Percentiles rank a stretch among this genome's conserved stretches.
Evolutionary conservation across 2,329 filamentous ascomycete species (phyloP).

Genomic region (Trichoderma guizhouense): DNA sequence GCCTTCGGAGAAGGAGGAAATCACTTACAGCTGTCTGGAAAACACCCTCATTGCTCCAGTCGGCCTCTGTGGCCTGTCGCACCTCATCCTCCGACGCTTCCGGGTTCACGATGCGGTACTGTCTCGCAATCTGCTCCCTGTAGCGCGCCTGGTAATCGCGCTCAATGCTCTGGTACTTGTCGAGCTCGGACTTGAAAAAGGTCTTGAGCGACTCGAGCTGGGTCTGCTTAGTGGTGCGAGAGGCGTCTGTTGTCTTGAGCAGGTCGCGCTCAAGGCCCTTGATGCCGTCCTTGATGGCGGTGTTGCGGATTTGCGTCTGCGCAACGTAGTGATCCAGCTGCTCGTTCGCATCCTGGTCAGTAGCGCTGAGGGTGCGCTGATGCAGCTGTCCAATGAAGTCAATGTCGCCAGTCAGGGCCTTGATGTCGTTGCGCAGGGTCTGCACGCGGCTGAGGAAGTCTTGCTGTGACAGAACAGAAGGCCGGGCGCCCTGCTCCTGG

Average conservation of each 20-base stretch:
- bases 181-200: conserved; percentile 68
- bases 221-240: conserved; percentile 64
- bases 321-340: conserved; percentile 66
- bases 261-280: conserved; percentile 71
- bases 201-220: conserved; percentile 68
- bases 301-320: conserved; percentile 69
- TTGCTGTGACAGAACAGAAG: conserved; percentile 51
- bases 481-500: conserved; percentile 25
- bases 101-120: conserved; percentile 79
- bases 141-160: conserved; percentile 67
- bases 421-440: conserved; percentile 65
- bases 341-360: conserved; percentile 53
- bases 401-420: conserved; percentile 63
- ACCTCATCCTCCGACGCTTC: conserved; percentile 74
- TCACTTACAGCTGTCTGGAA: conserved; percentile 74
- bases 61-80: conserved; percentile 61
- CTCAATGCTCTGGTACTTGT: conserved; percentile 70
- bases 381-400: conserved; percentile 66
- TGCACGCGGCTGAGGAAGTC: conserved; percentile 68
- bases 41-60: conserved; percentile 76
- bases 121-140: conserved; percentile 73
- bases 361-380: conserved; percentile 66
- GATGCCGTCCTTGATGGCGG: conserved; percentile 75
- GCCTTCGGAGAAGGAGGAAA: not conserved
- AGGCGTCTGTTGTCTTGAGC: conserved; percentile 56